Conservation (phyloP, 257 asterid species). For the Nicotiana tabacum region DNA sequence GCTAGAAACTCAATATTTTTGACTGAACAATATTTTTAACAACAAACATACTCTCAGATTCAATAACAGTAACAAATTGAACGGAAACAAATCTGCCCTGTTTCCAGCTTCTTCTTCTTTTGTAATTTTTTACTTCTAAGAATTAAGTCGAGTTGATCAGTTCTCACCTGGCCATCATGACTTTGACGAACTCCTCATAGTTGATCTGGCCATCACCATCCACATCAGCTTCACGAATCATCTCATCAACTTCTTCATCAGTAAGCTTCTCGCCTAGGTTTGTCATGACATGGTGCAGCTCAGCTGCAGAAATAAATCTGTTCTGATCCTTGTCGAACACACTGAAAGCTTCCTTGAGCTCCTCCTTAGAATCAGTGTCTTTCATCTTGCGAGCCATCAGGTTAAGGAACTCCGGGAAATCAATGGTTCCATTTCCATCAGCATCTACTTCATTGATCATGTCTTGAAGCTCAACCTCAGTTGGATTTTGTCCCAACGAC, state of each 20-base stretch:
- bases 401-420: neutral
- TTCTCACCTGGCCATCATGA: slow-evolving; percentile 30
- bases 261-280: slow-evolving; percentile 6
- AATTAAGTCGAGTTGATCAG: slow-evolving; percentile 18
- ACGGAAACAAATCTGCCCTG: slow-evolving; percentile 12
- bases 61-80: no score
- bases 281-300: slow-evolving; percentile 7
- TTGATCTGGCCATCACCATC: slow-evolving; percentile 7
- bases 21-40: no score
- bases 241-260: slow-evolving; percentile 2
- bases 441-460: slow-evolving; percentile 13
- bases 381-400: slow-evolving; percentile 10
- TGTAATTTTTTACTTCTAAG: slow-evolving; percentile 15
- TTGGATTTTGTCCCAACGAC: slow-evolving; percentile 4
- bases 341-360: slow-evolving; percentile 5
- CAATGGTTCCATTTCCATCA: slow-evolving; percentile 9
- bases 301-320: slow-evolving; percentile 4
- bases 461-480: slow-evolving; percentile 11
- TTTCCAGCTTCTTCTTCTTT: neutral
- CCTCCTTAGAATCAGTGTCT: slow-evolving; percentile 5
- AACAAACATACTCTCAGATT: no score
- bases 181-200: slow-evolving; percentile 5
- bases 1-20: no score
- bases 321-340: slow-evolving; percentile 6
- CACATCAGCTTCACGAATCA: slow-evolving; percentile 8